A percentile compares a stretch with the other conserved stretches of the same genome.
Conservation (phyloP, 2,329 filamentous ascomycete species). For the Sclerotinia glacialis region DNA sequence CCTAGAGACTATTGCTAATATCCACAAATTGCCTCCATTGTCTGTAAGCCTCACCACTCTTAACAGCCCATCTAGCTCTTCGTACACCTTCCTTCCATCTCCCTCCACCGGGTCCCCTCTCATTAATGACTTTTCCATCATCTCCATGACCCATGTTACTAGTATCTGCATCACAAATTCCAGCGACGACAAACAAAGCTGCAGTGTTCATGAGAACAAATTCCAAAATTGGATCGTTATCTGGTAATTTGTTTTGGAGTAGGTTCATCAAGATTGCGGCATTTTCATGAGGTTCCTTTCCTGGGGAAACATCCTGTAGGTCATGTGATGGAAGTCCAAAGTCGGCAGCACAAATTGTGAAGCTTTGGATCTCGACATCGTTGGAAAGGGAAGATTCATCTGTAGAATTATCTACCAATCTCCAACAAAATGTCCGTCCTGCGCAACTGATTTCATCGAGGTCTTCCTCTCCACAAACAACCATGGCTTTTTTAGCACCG, state of each 20-base stretch:
- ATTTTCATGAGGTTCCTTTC: conserved; percentile 83
- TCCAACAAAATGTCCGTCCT: conserved; percentile 86
- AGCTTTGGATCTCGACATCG: conserved; percentile 64
- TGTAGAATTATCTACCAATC: conserved; percentile 55
- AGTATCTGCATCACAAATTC: conserved; percentile 78
- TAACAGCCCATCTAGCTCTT: conserved; percentile 81
- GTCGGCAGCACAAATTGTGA: conserved; percentile 76
- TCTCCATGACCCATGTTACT: conserved; percentile 79
- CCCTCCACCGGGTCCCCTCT: conserved; percentile 79
- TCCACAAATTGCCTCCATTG: conserved; percentile 83
- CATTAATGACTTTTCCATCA: conserved; percentile 74
- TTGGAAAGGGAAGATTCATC: conserved; percentile 41
- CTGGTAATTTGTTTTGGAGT: conserved; percentile 67
- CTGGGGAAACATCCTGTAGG: conserved; percentile 74
- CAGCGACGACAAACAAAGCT: conserved; percentile 79
- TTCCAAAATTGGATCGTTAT: conserved; percentile 80
- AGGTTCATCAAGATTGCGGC: conserved; percentile 78
- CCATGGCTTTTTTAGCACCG: conserved; percentile 77
- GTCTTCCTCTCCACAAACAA: conserved; percentile 92
- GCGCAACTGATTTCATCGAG: conserved; percentile 95
- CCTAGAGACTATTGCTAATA: conserved; percentile 49
- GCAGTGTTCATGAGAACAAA: conserved; percentile 96
- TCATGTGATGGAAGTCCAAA: conserved; percentile 79
- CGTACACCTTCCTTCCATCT: conserved; percentile 95
- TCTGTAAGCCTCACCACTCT: conserved; percentile 80